Base-by-base conservation (phyloP, 169 alveolate species). In the Sarcocystis neurona region DNA sequence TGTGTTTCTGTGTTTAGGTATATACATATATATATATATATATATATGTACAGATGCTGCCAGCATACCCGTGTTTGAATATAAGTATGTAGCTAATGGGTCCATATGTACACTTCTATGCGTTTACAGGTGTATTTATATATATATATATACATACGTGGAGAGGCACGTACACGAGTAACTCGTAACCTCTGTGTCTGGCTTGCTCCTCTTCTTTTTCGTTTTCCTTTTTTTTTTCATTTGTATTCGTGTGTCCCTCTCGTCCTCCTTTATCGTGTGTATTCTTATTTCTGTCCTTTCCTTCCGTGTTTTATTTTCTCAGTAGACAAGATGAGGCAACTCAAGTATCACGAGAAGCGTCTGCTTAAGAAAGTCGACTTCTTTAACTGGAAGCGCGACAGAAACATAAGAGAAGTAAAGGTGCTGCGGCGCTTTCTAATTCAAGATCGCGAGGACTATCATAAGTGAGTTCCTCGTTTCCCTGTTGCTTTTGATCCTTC, bases 341-440 rank as follows among this genome's bases (percentile, higher is more conserved):
- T 98, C 79, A 98, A 98, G 94, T 96, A 95, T 91, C 99, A 98
- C 85, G 99, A 98, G 97, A 97, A 98, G 94, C 98, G 98, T 90
- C 94, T 98, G 56, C 94, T 98, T 79, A 98, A 97, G 93, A 97
- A 97, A 93, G 99, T 97, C 18, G 98, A 98, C 94, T 96, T 98
- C 66, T 96, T 94, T 91, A 97, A 97, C 90, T 98, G 99, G 99
- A 98, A 98, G 92, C 95, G 96, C 58, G 98, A 97, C 41, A 94
- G 95, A 66, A 96, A 97, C 68, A 89, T 91, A 80, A 94, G 99
- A 72, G 99, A 98, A 92, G 96, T 97, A 30, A 95, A 95, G 86
- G 95, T 98, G 12, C 87, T 98, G 84, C 93, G 98, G 78, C 95
- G 98, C 91, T 98, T 98, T 92, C 96, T 96, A 93, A 94, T 98